phyloP scores from a whole-genome alignment of 164 flowering plant species.

The Chloranthus sessilifolius region DNA sequence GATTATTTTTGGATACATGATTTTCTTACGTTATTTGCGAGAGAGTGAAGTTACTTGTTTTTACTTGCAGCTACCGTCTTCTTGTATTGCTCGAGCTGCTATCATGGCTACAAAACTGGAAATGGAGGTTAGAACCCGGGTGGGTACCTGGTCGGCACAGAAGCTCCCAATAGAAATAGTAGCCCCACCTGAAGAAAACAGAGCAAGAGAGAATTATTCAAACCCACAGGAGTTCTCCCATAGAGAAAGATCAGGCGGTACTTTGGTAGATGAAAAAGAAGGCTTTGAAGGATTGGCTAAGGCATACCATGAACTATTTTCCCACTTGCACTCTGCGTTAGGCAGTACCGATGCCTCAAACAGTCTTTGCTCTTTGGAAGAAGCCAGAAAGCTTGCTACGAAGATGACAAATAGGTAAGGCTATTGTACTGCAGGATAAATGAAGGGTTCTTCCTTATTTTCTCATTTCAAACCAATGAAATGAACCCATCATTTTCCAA shows the following conservation, averaged over 20 bases:
- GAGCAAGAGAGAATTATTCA: neutral
- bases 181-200: conserved; percentile 9
- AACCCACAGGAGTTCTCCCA: conserved; percentile 1
- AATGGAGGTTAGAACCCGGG: conserved; percentile 34
- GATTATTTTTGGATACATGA: neutral
- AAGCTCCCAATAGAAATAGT: conserved; percentile 2
- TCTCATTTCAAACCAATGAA: no score
- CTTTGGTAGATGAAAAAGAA: conserved; percentile 5
- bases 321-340: conserved; percentile 35
- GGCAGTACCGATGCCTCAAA: conserved; percentile 21
- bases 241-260: neutral
- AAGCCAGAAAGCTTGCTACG: conserved; percentile 38
- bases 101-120: conserved; percentile 73
- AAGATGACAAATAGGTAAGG: conserved; percentile 24
- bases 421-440: no score
- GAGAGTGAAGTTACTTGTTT: no score
- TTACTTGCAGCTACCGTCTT: conserved; percentile 54
- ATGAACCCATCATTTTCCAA: no score
- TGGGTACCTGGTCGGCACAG: conserved; percentile 11
- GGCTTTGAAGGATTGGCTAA: conserved; percentile 9
- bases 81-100: conserved; percentile 60
- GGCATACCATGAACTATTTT: conserved; percentile 34
- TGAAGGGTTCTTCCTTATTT: no score
- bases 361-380: conserved; percentile 32
- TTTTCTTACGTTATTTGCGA: no score